Evolutionary conservation across 2,329 filamentous ascomycete species (phyloP), one percentile per base, ranked within the genome.

Genomic region (Fusarium falciforme): DNA sequence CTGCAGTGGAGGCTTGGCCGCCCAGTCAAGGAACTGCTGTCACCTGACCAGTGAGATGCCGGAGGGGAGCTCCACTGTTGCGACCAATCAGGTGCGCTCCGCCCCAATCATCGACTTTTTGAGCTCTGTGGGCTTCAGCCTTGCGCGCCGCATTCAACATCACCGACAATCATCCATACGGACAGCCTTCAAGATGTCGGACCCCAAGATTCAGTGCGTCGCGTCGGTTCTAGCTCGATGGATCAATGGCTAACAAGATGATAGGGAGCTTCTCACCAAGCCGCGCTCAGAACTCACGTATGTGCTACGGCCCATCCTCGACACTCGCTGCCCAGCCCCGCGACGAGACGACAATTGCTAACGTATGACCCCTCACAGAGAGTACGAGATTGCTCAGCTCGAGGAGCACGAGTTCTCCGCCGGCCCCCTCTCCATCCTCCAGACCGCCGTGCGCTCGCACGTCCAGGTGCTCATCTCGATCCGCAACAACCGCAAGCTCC

Each of bases 401-500:
- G 83, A 87, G 76, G 87, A 90, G 81, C 87, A 90, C 79, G 88
- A 90, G 79, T 89, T 89, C 79, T 84, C 85, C 67, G 83, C 84
- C 52, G 85, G 86, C 7, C 86, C 86, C 57, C 84, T 98, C 54
- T 98, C 95, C 6, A 96, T 99, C 80, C 93, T 99, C 70, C 96
- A 98, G 86, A 98, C 96, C 68, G 96, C 96, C 75, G 96, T 98
- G 67, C 94, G 95, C 82, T 94, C 93, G 75, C 96, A 98, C 87
- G 94, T 93, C 49, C 96, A 98, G 86, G 96, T 99, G 72, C 91
- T 99, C 75, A 98, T 99, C 82, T 98, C 94, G 64, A 96, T 96
- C 86, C 95, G 96, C 76, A 98, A 98, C 90, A 98, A 98, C 88
- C 93, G 96, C 85, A 99, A 99, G 88, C 89, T 99, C 57, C 92